These are phyloP conservation scores for Aegilops speltoides DNA, from an alignment of 176 grass and related monocot genomes.

Conservation along the genomic window DNA sequence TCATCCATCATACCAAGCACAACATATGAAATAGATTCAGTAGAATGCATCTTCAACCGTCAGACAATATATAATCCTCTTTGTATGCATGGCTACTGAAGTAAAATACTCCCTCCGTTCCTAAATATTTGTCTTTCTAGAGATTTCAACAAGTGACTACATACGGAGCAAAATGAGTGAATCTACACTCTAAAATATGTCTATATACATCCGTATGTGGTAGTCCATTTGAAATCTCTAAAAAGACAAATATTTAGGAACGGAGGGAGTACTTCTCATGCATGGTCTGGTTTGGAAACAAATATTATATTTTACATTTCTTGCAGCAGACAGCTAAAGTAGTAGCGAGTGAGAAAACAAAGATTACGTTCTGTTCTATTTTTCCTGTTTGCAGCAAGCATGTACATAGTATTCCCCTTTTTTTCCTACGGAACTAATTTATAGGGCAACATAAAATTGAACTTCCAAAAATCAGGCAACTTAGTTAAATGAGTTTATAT, in stretches of 20 bases:
- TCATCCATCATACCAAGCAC: neutral
- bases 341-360: neutral
- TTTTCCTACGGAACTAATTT: neutral
- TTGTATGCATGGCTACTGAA: neutral
- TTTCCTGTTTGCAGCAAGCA: neutral
- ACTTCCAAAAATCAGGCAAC: neutral
- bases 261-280: neutral
- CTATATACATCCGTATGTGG: no score
- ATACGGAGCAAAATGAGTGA: no score
- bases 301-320: neutral
- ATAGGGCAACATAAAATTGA: neutral
- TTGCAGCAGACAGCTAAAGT: neutral
- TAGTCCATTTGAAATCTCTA: no score
- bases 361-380: neutral
- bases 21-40: conserved; percentile 39
- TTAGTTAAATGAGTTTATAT: neutral
- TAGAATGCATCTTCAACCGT: neutral
- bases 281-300: neutral
- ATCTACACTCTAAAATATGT: no score
- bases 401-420: neutral
- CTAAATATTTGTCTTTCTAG: no score
- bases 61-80: neutral
- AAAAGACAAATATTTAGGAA: no score
- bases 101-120: no score
- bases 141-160: no score